Conservation (phyloP, 495 filamentous ascomycete species). For the Hypoxylon perforatum region DNA sequence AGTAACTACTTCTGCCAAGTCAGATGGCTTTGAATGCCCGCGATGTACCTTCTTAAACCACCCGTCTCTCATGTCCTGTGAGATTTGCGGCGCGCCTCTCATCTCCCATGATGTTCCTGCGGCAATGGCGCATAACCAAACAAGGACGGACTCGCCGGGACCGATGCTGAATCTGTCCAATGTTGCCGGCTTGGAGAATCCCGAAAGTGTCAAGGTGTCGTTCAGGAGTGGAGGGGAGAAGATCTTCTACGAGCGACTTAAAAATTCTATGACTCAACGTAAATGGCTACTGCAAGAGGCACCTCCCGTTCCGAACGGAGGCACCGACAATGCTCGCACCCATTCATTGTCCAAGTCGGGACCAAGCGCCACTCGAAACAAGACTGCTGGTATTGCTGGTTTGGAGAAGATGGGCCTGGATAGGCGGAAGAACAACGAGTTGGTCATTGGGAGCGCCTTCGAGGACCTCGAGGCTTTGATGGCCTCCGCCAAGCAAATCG, state of each 20-base stretch:
- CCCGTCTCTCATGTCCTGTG: constrained; percentile 84
- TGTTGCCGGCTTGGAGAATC: constrained; percentile 63
- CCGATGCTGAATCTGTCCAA: constrained; percentile 64
- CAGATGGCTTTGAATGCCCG: constrained; percentile 72
- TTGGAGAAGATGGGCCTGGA: constrained; percentile 86
- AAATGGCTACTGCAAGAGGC: constrained; percentile 97
- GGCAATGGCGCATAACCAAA: constrained; percentile 48
- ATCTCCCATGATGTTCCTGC: constrained; percentile 65
- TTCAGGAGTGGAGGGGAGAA: constrained; percentile 91
- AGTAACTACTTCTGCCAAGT: neutral
- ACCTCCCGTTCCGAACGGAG: constrained; percentile 85
- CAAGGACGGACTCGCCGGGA: constrained; percentile 80
- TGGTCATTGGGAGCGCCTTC: constrained; percentile 93
- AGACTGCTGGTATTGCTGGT: constrained; percentile 89
- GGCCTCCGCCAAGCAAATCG: constrained; percentile 95
- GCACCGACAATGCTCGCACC: constrained; percentile 70
- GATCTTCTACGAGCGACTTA: constrained; percentile 88
- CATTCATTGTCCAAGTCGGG: constrained; percentile 47
- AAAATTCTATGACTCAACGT: constrained; percentile 85
- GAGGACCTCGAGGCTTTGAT: constrained; percentile 97
- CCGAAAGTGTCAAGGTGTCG: constrained; percentile 87
- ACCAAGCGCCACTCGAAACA: constrained; percentile 54
- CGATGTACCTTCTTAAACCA: constrained; percentile 96
- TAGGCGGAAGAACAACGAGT: constrained; percentile 87
- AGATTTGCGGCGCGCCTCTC: constrained; percentile 88